Conservation (phyloP, 495 filamentous ascomycete genomes). For the Aspergillus sparsus region DNA sequence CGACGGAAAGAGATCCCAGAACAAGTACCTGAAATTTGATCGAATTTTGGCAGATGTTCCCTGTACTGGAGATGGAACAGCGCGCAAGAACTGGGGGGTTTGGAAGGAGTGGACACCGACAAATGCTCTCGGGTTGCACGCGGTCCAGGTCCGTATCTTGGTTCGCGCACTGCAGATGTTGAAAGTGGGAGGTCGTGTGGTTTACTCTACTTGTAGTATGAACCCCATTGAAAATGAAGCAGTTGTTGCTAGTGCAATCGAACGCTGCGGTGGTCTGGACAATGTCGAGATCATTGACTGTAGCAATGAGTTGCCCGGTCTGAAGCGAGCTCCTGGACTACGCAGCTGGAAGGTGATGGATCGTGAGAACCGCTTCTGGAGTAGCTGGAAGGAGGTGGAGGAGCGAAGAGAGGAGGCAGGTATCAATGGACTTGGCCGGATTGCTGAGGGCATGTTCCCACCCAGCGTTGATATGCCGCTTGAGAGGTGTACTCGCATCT, state of each 20-base stretch:
- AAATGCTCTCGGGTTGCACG: slow-evolving; percentile 80
- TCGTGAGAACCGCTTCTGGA: slow-evolving; percentile 73
- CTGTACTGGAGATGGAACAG: slow-evolving; percentile 92
- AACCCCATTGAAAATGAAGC: slow-evolving; percentile 97
- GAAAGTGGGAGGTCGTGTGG: slow-evolving; percentile 88
- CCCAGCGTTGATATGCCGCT: slow-evolving; percentile 69
- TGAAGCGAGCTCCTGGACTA: slow-evolving; percentile 75
- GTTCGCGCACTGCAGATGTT: slow-evolving; percentile 94
- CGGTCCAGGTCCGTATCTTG: slow-evolving; percentile 83
- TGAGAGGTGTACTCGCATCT: slow-evolving; percentile 87
- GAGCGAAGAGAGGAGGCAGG: slow-evolving; percentile 59
- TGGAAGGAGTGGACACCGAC: slow-evolving; percentile 93
- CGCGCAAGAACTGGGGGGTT: slow-evolving; percentile 84
- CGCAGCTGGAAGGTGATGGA: slow-evolving; percentile 86
- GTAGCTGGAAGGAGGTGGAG: slow-evolving; percentile 72
- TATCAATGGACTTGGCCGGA: slow-evolving; percentile 57
- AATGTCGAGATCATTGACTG: slow-evolving; percentile 85
- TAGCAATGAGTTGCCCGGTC: slow-evolving; percentile 68
- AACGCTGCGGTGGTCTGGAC: slow-evolving; percentile 78
- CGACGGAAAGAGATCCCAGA: slow-evolving; percentile 51
- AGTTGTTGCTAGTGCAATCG: slow-evolving; percentile 82
- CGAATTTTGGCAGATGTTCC: slow-evolving; percentile 95
- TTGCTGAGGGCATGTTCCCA: slow-evolving; percentile 83
- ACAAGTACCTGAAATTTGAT: slow-evolving; percentile 91
- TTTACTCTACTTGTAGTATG: slow-evolving; percentile 98